Evolutionary conservation across 106 monocot species (phyloP).

Genomic region (Alisma plantagoaquatica): DNA sequence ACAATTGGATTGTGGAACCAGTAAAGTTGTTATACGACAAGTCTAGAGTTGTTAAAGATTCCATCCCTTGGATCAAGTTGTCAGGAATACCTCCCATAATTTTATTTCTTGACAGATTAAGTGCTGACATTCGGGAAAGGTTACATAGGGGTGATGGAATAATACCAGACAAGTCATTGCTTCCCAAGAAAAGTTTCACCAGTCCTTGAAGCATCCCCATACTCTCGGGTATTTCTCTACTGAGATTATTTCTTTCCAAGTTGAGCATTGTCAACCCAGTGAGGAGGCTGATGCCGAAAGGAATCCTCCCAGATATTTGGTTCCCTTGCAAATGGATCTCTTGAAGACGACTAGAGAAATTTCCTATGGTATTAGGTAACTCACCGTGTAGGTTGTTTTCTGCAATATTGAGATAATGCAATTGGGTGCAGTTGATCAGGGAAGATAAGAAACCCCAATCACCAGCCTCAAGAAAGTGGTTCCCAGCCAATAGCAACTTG

Average conservation of each 20-base stretch:
- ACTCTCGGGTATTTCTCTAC: background rate
- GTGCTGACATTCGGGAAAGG: too few relatives aligned
- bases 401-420: background rate
- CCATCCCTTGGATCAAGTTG: too few relatives aligned
- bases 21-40: slow-evolving; percentile 7
- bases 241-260: background rate
- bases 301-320: slow-evolving; percentile 10
- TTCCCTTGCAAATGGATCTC: background rate
- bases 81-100: slow-evolving; percentile 20
- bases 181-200: background rate
- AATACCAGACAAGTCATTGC: background rate
- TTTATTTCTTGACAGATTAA: too few relatives aligned
- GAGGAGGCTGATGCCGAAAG: slow-evolving; percentile 7
- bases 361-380: slow-evolving; percentile 8
- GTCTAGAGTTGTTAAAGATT: too few relatives aligned
- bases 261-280: background rate
- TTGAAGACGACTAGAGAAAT: slow-evolving; percentile 4
- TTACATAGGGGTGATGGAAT: too few relatives aligned
- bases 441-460: slow-evolving; percentile 18
- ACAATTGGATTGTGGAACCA: background rate
- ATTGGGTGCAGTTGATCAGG: slow-evolving; percentile 11
- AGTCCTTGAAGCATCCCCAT: slow-evolving; percentile 2
- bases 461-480: slow-evolving; percentile 22
- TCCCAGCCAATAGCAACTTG: slow-evolving; percentile 1
- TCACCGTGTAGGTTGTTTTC: slow-evolving; percentile 1